Percentiles rank a stretch among this genome's conserved stretches.
phyloP scores from a whole-genome alignment of 108 stramenopile genomes.

The Nitzschia inconspicua region DNA sequence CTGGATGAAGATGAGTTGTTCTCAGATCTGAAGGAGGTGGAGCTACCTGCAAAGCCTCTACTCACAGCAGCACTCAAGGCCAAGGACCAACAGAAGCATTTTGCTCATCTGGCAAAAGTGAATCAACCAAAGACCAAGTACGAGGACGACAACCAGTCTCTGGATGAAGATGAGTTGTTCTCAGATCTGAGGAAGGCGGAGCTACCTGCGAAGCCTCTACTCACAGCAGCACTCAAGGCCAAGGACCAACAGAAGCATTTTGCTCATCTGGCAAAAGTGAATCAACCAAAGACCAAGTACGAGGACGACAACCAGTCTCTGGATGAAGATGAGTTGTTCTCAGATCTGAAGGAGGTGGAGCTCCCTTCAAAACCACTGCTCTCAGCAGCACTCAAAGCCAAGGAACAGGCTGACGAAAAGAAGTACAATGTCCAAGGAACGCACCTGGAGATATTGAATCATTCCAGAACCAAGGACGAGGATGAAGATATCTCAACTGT shows the following conservation, averaged over 20 bases:
- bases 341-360: background rate
- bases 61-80: conserved; percentile 17
- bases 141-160: conserved; percentile 3
- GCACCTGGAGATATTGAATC: conserved; percentile 5
- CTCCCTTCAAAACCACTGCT: conserved; percentile 6
- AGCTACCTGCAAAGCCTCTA: conserved; percentile 1
- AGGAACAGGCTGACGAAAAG: background rate
- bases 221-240: conserved; percentile 16
- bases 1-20: too few relatives aligned
- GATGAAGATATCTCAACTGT: conserved; percentile 14
- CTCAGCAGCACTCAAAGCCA: conserved; percentile 15
- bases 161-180: background rate
- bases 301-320: conserved; percentile 7
- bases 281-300: background rate
- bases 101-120: background rate
- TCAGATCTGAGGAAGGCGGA: conserved; percentile 4
- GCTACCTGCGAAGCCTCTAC: conserved; percentile 3
- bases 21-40: too few relatives aligned
- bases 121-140: conserved; percentile 1
- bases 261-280: background rate
- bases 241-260: conserved; percentile 3
- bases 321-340: conserved; percentile 4
- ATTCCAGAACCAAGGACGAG: background rate
- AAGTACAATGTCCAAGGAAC: background rate
- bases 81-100: conserved; percentile 1